A percentile compares a stretch with the other conserved stretches of the same genome.
phyloP scores from a whole-genome alignment of 495 filamentous ascomycete species.

The Aspergillus carlsbadensis region DNA sequence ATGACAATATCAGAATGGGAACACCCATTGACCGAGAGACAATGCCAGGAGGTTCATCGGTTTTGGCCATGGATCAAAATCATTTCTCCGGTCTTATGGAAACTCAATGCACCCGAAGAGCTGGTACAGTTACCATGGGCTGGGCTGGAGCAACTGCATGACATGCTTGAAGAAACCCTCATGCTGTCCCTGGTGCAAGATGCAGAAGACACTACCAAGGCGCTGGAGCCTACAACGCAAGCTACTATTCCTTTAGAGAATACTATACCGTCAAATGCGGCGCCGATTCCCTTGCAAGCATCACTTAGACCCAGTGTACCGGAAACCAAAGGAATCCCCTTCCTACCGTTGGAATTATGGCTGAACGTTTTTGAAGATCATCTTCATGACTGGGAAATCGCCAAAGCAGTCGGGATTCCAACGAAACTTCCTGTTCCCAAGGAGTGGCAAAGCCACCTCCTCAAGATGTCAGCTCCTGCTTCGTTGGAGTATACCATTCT shows the following conservation, averaged over 20 bases:
- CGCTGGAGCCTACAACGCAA: conserved; percentile 10
- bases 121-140: conserved; percentile 60
- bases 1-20: conserved; percentile 85
- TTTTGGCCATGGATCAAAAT: conserved; percentile 83
- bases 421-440: conserved; percentile 69
- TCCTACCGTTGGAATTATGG: conserved; percentile 83
- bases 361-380: conserved; percentile 76
- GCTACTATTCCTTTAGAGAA: conserved; percentile 35
- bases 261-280: conserved; percentile 61
- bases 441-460: conserved; percentile 64
- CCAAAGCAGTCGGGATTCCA: conserved; percentile 74
- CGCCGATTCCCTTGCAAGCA: conserved; percentile 52
- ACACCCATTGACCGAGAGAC: conserved; percentile 78
- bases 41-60: conserved; percentile 72
- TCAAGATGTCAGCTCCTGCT: conserved; percentile 51
- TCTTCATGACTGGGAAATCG: conserved; percentile 84
- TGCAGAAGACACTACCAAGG: neutral
- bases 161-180: conserved; percentile 59
- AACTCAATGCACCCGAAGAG: conserved; percentile 55
- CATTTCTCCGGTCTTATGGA: conserved; percentile 70
- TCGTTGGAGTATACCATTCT: conserved; percentile 81
- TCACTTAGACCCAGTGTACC: conserved; percentile 25
- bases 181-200: conserved; percentile 22
- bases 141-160: conserved; percentile 61
- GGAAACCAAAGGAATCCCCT: conserved; percentile 22